A percentile compares a stretch with the other conserved stretches of the same genome.
These are phyloP conservation scores for Mortierella sp. DNA, from an alignment of 371 early-diverging fungal species.

Conservation along the genomic window DNA sequence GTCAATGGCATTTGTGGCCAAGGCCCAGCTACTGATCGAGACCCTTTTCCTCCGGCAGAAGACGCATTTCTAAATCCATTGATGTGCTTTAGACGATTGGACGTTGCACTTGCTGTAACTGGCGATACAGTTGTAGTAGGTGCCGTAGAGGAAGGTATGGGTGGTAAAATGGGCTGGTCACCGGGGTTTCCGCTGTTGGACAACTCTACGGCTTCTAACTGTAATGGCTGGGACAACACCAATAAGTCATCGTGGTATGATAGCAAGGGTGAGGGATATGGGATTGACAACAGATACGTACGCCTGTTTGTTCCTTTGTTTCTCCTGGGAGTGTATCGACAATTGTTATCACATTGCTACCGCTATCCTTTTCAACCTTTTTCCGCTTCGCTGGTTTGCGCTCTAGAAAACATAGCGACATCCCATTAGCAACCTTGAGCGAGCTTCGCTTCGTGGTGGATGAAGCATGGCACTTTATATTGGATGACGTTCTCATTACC, in stretches of 20 bases:
- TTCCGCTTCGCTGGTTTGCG: conserved; percentile 31
- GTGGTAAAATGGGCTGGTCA: conserved; percentile 4
- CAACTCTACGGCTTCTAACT: conserved; percentile 19
- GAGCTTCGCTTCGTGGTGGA: neutral
- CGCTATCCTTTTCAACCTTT: conserved; percentile 15
- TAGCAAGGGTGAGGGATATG: neutral
- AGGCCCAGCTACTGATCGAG: conserved; percentile 3
- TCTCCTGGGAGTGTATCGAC: neutral
- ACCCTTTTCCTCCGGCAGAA: neutral
- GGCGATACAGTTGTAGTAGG: neutral
- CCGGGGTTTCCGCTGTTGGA: neutral
- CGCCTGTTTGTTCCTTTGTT: conserved; percentile 16
- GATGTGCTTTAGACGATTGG: conserved; percentile 12
- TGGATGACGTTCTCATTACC: neutral
- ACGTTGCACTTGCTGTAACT: neutral
- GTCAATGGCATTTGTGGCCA: conserved; percentile 39
- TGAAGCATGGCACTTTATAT: neutral
- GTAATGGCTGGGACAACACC: neutral
- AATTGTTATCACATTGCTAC: neutral
- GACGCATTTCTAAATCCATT: conserved; percentile 6
- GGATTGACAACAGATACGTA: conserved; percentile 1
- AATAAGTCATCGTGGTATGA: neutral
- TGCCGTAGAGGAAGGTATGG: neutral
- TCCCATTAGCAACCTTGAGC: neutral
- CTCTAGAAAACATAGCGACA: conserved; percentile 8